phyloP scores from a whole-genome alignment of 1,139 yeast species.

The Geotrichum fermentans region DNA sequence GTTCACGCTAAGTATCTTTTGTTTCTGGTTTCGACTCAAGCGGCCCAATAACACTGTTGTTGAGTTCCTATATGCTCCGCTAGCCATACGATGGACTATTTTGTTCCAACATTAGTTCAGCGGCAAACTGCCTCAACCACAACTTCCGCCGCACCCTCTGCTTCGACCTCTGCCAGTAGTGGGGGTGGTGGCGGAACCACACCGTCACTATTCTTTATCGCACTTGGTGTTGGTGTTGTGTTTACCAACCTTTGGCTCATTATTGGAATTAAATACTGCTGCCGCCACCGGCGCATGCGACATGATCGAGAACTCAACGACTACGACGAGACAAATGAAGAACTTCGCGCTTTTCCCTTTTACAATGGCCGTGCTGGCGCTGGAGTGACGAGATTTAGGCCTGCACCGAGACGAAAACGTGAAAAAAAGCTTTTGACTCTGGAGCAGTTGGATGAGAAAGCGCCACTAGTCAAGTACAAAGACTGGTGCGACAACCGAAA shows the following conservation, averaged over 20 bases:
- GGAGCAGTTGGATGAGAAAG: constrained; percentile 58
- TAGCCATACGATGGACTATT: not conserved
- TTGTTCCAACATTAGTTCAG: not conserved
- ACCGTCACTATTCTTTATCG: constrained; percentile 38
- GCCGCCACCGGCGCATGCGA: constrained; percentile 27
- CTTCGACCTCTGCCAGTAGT: not conserved
- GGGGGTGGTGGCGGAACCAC: constrained; percentile 19
- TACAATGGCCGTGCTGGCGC: not conserved
- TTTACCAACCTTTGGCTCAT: constrained; percentile 39
- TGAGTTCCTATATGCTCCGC: no score
- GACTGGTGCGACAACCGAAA: constrained; percentile 29
- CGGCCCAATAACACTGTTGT: no score
- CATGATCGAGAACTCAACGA: not conserved
- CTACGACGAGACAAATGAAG: constrained; percentile 1
- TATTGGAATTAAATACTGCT: constrained; percentile 38
- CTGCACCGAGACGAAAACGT: constrained; percentile 20
- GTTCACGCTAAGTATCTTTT: no score
- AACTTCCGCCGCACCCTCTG: not conserved
- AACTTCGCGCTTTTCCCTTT: constrained; percentile 3
- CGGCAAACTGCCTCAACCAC: not conserved
- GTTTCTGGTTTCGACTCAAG: no score
- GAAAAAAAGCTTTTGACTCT: constrained; percentile 42
- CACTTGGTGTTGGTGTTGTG: constrained; percentile 40
- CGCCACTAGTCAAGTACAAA: constrained; percentile 60
- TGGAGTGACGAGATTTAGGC: constrained; percentile 5